Conservation (phyloP, 371 early-diverging fungal genomes). For the Rhizopus sp. region DNA sequence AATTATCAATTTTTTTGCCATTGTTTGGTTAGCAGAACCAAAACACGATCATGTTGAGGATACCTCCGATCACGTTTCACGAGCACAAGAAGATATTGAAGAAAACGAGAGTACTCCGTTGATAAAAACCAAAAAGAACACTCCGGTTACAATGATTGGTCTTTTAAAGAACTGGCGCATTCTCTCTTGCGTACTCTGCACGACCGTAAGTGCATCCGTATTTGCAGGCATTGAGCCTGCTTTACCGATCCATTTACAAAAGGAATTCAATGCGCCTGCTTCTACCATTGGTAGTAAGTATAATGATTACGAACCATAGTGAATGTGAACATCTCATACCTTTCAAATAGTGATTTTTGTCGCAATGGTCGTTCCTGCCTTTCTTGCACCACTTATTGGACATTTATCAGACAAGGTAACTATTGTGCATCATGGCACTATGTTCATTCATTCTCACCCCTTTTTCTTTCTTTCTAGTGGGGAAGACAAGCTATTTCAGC, state of each 20-base stretch:
- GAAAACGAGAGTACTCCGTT: conserved; percentile 17
- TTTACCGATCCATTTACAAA: conserved; percentile 58
- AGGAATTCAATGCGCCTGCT: conserved; percentile 43
- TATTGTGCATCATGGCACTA: neutral
- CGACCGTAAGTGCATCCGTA: conserved; percentile 59
- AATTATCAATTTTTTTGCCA: conserved; percentile 66
- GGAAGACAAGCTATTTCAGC: conserved; percentile 57
- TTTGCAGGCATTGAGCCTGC: conserved; percentile 69
- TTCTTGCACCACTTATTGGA: conserved; percentile 63
- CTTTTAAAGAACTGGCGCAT: conserved; percentile 61
- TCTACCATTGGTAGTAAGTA: conserved; percentile 54
- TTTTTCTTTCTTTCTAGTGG: conserved; percentile 12
- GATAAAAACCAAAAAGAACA: conserved; percentile 12
- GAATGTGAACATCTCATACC: neutral
- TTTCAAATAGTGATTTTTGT: conserved; percentile 49
- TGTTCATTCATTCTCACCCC: neutral
- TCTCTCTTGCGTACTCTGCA: conserved; percentile 51
- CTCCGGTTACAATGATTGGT: conserved; percentile 46
- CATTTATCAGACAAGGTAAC: conserved; percentile 55
- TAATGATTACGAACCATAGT: neutral
- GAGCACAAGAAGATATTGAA: conserved; percentile 29
- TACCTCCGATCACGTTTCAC: conserved; percentile 22
- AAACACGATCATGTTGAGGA: conserved; percentile 21
- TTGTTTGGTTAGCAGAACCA: conserved; percentile 65
- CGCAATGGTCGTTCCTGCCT: conserved; percentile 65